These are phyloP conservation scores for Apiospora aurea DNA, from an alignment of 2,329 filamentous ascomycete genomes.

Conservation along the genomic window DNA sequence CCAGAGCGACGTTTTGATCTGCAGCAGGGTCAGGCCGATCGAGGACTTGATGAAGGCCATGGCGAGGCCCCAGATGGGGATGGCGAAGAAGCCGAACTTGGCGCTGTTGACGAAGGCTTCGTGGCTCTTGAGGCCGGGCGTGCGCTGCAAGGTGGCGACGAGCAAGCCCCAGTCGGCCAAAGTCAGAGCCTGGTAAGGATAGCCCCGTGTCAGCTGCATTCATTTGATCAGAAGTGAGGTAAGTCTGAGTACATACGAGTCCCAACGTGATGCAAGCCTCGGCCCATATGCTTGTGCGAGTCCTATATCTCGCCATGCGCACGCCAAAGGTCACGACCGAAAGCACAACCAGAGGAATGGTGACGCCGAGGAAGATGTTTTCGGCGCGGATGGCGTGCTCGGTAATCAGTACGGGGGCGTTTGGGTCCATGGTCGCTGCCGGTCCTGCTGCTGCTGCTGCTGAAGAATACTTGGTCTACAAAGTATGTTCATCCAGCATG, in stretches of 20 bases:
- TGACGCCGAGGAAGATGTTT: background rate
- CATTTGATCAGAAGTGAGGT: background rate
- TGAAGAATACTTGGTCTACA: constrained; percentile 3
- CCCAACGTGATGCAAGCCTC: constrained; percentile 18
- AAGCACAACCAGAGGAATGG: background rate
- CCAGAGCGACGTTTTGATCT: background rate
- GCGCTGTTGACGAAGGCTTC: background rate
- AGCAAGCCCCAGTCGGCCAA: constrained; percentile 9
- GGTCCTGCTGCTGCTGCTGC: background rate
- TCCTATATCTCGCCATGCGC: background rate
- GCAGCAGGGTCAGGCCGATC: constrained; percentile 22
- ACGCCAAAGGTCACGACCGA: background rate
- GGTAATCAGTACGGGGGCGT: background rate
- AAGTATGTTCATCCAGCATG: background rate
- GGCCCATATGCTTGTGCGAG: background rate
- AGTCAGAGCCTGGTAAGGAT: background rate
- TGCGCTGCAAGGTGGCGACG: background rate
- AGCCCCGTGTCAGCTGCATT: background rate
- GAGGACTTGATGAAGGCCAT: constrained; percentile 23
- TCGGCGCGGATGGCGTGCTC: background rate
- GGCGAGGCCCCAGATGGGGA: constrained; percentile 8
- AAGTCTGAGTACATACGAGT: background rate
- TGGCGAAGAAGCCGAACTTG: constrained; percentile 20
- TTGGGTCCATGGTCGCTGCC: background rate
- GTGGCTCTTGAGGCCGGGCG: background rate